A percentile compares a stretch with the other conserved stretches of the same genome.
Evolutionary conservation across 2,329 filamentous ascomycete species (phyloP).

Genomic region (Talaromyces sp.): DNA sequence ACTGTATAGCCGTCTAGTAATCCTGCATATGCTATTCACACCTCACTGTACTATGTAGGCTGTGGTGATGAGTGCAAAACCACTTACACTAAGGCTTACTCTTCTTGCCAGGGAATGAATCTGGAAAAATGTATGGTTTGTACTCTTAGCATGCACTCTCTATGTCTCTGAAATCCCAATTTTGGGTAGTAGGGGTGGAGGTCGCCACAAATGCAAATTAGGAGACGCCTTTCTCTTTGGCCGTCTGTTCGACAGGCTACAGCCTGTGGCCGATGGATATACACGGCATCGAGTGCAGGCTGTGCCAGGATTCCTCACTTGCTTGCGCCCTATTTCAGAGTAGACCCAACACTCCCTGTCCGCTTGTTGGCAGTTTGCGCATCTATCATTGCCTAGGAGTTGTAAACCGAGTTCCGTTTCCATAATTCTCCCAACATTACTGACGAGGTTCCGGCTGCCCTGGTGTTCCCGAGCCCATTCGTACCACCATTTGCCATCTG

Average conservation of each 20-base stretch:
- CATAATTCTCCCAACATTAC: slow-evolving; percentile 2
- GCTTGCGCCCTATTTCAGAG: neutral
- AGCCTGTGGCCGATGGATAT: neutral
- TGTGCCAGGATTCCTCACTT: slow-evolving; percentile 1
- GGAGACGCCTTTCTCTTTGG: neutral
- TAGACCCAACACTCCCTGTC: slow-evolving; percentile 1
- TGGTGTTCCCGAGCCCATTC: neutral
- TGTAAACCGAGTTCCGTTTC: slow-evolving; percentile 2
- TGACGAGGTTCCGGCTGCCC: neutral
- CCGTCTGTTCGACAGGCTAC: neutral
- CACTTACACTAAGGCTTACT: too few species aligned
- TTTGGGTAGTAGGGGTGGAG: too few species aligned
- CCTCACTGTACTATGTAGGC: too few species aligned
- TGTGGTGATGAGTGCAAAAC: too few species aligned
- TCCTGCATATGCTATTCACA: neutral
- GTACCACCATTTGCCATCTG: neutral
- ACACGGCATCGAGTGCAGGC: slow-evolving; percentile 2
- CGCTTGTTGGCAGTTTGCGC: neutral
- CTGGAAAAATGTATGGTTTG: too few species aligned
- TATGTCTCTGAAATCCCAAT: too few species aligned
- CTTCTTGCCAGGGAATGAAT: too few species aligned
- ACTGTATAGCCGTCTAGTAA: neutral
- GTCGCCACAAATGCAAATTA: neutral
- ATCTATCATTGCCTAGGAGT: neutral
- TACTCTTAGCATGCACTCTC: too few species aligned